These are phyloP conservation scores for Borovskyia barvae DNA, from an alignment of 208 protist genomes.

Conservation along the genomic window DNA sequence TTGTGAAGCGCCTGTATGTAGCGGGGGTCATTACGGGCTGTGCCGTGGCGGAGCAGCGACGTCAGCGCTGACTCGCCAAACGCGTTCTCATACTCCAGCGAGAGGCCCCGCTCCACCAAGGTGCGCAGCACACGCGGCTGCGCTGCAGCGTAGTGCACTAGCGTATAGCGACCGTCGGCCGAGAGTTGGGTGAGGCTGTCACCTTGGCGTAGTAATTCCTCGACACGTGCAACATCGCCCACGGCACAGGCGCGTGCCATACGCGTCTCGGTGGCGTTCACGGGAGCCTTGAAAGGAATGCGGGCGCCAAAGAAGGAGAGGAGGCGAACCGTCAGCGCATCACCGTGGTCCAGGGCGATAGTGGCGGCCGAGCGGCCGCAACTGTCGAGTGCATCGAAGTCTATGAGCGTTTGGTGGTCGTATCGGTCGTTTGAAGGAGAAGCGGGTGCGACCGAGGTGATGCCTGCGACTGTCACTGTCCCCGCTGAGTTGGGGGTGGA, in stretches of 20 bases:
- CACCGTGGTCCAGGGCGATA: conserved; percentile 34
- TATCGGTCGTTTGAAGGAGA: not conserved
- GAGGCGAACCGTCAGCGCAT: conserved; percentile 46
- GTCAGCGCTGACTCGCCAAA: conserved; percentile 64
- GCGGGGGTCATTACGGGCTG: conserved; percentile 55
- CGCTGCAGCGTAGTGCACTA: conserved; percentile 79
- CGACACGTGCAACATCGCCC: conserved; percentile 55
- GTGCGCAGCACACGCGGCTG: conserved; percentile 42
- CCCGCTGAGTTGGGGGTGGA: no score
- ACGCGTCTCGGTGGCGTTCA: conserved; percentile 61
- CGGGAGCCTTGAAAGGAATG: conserved; percentile 15
- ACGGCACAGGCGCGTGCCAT: conserved; percentile 59
- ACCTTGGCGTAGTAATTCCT: conserved; percentile 59
- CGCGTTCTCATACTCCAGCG: conserved; percentile 64
- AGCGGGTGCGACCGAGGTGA: not conserved
- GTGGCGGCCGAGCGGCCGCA: conserved; percentile 11
- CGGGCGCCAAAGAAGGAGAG: conserved; percentile 56
- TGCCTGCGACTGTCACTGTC: no score
- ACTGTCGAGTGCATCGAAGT: conserved; percentile 31
- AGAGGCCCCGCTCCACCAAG: conserved; percentile 50
- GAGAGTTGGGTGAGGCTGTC: conserved; percentile 55
- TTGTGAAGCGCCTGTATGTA: conserved; percentile 18
- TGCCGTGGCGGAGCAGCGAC: conserved; percentile 76
- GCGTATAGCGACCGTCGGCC: conserved; percentile 77
- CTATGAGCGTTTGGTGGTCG: conserved; percentile 18